These are phyloP conservation scores for Cercospora zeae-maydis DNA, from an alignment of 2,329 filamentous ascomycete genomes.

Conservation along the genomic window DNA sequence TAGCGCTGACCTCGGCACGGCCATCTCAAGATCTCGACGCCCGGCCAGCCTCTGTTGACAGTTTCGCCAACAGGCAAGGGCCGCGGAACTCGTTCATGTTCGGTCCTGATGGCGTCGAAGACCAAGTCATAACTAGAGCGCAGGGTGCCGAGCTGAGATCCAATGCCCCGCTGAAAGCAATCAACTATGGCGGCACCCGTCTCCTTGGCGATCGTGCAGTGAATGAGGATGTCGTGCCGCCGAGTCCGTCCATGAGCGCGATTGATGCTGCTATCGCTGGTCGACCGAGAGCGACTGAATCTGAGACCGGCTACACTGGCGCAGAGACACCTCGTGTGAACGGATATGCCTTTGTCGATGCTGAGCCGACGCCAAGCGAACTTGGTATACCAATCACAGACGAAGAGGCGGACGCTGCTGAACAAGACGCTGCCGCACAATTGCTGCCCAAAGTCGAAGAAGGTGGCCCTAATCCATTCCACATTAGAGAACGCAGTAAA, in stretches of 20 bases:
- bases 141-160: slow-evolving; percentile 68
- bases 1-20: slow-evolving; percentile 37
- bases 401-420: slow-evolving; percentile 34
- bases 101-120: slow-evolving; percentile 60
- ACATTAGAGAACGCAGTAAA: slow-evolving; percentile 67
- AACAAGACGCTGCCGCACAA: slow-evolving; percentile 39
- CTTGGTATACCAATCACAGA: slow-evolving; percentile 48
- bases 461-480: slow-evolving; percentile 70
- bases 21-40: slow-evolving; percentile 60
- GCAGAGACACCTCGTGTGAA: slow-evolving; percentile 85
- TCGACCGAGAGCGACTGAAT: slow-evolving; percentile 58
- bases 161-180: slow-evolving; percentile 69
- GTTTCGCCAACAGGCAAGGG: slow-evolving; percentile 58
- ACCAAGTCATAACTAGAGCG: slow-evolving; percentile 56
- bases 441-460: slow-evolving; percentile 49
- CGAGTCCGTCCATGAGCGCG: slow-evolving; percentile 79
- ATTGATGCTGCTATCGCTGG: slow-evolving; percentile 81
- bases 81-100: slow-evolving; percentile 91
- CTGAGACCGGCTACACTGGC: slow-evolving; percentile 58
- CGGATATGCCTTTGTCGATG: slow-evolving; percentile 91
- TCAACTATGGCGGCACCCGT: slow-evolving; percentile 81
- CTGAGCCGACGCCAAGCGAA: slow-evolving; percentile 59
- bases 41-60: slow-evolving; percentile 71
- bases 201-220: slow-evolving; percentile 44
- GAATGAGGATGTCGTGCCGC: slow-evolving; percentile 48